A percentile compares a stretch with the other conserved stretches of the same genome.
Evolutionary conservation across 805 yeast genomes (phyloP).

Genomic region (Lipomyces yamadae): DNA sequence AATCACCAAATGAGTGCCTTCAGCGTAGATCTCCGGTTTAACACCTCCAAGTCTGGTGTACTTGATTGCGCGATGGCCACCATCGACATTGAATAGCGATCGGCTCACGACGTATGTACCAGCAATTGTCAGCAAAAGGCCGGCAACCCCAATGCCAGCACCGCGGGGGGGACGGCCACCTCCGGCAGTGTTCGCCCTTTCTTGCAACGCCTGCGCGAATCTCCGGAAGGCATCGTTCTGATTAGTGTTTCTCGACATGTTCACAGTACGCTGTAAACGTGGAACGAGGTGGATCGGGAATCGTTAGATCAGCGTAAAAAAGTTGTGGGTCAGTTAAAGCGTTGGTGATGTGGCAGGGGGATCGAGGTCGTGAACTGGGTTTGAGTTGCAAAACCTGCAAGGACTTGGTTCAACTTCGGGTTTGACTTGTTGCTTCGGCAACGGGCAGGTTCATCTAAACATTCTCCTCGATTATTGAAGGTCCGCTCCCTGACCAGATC

Average conservation of each 20-base stretch:
- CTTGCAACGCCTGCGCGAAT: slow-evolving; percentile 32
- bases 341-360: background rate
- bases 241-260: slow-evolving; percentile 11
- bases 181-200: slow-evolving; percentile 26
- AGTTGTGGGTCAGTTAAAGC: too few relatives aligned
- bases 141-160: slow-evolving; percentile 56
- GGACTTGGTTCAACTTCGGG: background rate
- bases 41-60: slow-evolving; percentile 89
- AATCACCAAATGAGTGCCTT: slow-evolving; percentile 92
- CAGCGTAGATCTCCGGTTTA: slow-evolving; percentile 77
- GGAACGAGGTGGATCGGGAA: background rate
- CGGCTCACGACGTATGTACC: slow-evolving; percentile 59
- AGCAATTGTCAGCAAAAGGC: slow-evolving; percentile 61
- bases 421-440: slow-evolving; percentile 2
- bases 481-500: background rate
- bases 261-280: background rate
- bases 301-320: background rate
- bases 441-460: background rate
- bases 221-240: slow-evolving; percentile 33
- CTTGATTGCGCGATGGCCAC: slow-evolving; percentile 97
- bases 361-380: background rate
- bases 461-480: background rate
- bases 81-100: slow-evolving; percentile 85
- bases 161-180: slow-evolving; percentile 23
- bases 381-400: too few relatives aligned